A percentile compares a stretch with the other conserved stretches of the same genome.
Evolutionary conservation across 1,139 yeast genomes (phyloP).

Genomic region (Kluyveromyces sp.): DNA sequence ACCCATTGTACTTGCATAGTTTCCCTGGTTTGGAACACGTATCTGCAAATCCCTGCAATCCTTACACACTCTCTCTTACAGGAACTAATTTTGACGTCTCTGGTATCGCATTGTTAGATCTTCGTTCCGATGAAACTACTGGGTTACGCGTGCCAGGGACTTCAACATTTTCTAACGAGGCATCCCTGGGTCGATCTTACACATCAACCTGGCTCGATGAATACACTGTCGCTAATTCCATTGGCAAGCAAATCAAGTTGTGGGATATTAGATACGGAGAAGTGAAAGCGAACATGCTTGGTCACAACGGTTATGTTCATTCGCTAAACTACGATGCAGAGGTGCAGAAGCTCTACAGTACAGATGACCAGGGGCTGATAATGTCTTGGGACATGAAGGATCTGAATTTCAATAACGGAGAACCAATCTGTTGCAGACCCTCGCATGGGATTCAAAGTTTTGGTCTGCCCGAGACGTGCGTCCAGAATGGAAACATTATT

Average conservation of each 20-base stretch:
- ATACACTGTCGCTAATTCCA: slow-evolving; percentile 20
- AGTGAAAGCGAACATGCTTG: slow-evolving; percentile 16
- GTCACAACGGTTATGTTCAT: slow-evolving; percentile 21
- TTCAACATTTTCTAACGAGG: background rate
- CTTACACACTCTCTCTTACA: slow-evolving; percentile 19
- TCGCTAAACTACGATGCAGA: slow-evolving; percentile 15
- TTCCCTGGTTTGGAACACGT: slow-evolving; percentile 23
- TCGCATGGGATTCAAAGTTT: slow-evolving; percentile 22
- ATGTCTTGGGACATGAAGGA: slow-evolving; percentile 23
- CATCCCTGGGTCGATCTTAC: slow-evolving; percentile 1
- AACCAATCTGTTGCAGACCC: slow-evolving; percentile 13
- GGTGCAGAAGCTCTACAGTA: slow-evolving; percentile 17
- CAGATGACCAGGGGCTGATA: slow-evolving; percentile 24
- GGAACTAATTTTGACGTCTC: slow-evolving; percentile 23
- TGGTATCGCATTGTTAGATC: slow-evolving; percentile 23
- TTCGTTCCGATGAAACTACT: slow-evolving; percentile 16
- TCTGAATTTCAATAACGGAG: slow-evolving; percentile 4
- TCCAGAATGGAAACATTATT: slow-evolving; percentile 24
- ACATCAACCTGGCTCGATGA: slow-evolving; percentile 20
- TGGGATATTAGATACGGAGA: slow-evolving; percentile 25
- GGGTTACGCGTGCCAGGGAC: slow-evolving; percentile 17
- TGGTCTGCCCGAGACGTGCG: slow-evolving; percentile 12
- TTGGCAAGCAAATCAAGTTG: slow-evolving; percentile 18
- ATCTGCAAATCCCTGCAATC: slow-evolving; percentile 17
- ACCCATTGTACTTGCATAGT: slow-evolving; percentile 24